phyloP scores from a whole-genome alignment of 108 stramenopile species.

The Craspedostauros australis region DNA sequence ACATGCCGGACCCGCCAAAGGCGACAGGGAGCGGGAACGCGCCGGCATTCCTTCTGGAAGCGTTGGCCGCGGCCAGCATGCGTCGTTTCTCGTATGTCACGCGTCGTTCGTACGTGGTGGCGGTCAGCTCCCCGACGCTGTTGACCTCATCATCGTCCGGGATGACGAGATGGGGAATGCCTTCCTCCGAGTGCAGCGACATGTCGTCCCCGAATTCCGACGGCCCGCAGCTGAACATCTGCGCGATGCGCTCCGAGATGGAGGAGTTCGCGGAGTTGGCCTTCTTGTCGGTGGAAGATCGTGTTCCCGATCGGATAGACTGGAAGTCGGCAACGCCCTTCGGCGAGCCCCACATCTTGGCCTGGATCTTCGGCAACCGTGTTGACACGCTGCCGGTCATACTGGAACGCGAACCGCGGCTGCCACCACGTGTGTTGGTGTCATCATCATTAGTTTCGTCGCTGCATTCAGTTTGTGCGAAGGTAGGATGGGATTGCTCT shows the following conservation, averaged over 20 bases:
- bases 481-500: too few species aligned
- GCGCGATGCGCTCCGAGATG: background rate
- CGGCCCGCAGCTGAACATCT: background rate
- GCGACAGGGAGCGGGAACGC: conserved; percentile 3
- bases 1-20: conserved; percentile 4
- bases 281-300: too few species aligned
- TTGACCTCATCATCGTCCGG: background rate
- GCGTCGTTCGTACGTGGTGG: background rate
- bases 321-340: background rate
- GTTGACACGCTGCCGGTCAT: too few species aligned
- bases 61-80: too few species aligned
- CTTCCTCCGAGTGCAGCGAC: background rate
- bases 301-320: too few species aligned
- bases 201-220: background rate
- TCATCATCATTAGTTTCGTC: too few species aligned
- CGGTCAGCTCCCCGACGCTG: background rate
- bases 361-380: too few species aligned
- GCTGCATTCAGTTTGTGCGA: too few species aligned
- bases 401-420: too few species aligned
- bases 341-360: background rate
- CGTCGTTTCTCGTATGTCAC: background rate
- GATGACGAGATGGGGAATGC: conserved; percentile 3
- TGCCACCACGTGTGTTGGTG: too few species aligned
- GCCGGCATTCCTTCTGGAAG: background rate
- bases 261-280: background rate